Conservation (phyloP, 78 protist genomes). For the Pigoraptor vietnamica region DNA sequence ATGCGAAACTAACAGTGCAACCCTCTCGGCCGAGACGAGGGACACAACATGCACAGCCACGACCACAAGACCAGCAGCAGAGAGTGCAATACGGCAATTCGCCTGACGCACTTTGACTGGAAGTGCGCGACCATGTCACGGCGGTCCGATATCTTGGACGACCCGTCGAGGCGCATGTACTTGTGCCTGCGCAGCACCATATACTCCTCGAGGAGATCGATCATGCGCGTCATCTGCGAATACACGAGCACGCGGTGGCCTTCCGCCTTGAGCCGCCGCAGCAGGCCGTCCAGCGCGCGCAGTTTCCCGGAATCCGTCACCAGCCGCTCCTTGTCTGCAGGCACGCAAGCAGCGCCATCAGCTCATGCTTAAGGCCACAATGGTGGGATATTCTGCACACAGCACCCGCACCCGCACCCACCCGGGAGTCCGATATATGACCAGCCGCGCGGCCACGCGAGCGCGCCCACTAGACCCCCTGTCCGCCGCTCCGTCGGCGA, state of each 20-base stretch:
- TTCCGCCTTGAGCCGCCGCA: constrained; percentile 41
- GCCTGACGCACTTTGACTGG: constrained; percentile 31
- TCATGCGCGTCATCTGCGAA: constrained; percentile 87
- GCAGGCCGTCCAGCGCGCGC: constrained; percentile 58
- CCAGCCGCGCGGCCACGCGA: no score
- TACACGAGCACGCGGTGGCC: constrained; percentile 85
- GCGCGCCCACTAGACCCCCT: no score
- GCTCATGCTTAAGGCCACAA: neutral
- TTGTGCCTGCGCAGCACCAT: constrained; percentile 42
- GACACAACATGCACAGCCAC: neutral
- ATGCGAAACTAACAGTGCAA: neutral
- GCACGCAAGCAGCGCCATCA: neutral
- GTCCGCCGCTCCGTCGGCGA: no score
- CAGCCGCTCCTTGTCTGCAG: neutral
- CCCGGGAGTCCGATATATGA: no score
- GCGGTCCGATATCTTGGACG: constrained; percentile 64
- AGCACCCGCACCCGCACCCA: no score
- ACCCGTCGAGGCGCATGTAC: constrained; percentile 87
- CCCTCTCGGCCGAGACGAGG: neutral
- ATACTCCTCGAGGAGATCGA: constrained; percentile 81
- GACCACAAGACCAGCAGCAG: neutral
- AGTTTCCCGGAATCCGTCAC: constrained; percentile 61
- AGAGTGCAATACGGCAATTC: neutral
- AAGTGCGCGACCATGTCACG: constrained; percentile 75
- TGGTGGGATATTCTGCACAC: neutral